Evolutionary conservation across 345 rosid species (phyloP).

Genomic region (Atalantia buxifolia): DNA sequence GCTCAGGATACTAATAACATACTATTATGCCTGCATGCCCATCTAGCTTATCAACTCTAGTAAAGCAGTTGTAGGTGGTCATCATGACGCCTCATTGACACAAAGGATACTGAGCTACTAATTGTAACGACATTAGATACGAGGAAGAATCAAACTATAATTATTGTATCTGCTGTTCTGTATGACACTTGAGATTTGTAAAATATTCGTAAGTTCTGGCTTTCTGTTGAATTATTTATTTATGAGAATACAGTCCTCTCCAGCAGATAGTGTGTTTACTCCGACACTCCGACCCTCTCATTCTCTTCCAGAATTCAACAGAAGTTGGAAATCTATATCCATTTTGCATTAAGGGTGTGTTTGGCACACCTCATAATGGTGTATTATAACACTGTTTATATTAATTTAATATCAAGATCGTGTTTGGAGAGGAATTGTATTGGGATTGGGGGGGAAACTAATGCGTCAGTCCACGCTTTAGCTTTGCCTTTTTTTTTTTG

Average conservation of each 20-base stretch:
- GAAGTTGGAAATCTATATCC: not conserved
- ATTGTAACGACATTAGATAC: not conserved
- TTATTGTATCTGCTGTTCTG: not conserved
- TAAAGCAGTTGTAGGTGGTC: not conserved
- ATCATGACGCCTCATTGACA: not conserved
- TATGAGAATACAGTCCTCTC: not conserved
- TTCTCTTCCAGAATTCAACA: not conserved
- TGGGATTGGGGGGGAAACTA: too few species aligned
- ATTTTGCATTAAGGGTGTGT: not conserved
- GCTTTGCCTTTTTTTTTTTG: too few species aligned
- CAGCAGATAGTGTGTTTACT: not conserved
- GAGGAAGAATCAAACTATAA: not conserved
- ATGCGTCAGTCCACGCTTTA: too few species aligned
- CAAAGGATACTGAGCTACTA: not conserved
- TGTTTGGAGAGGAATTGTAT: too few species aligned
- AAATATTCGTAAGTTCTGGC: not conserved
- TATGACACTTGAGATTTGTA: not conserved
- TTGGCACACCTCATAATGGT: too few species aligned
- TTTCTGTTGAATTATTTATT: not conserved
- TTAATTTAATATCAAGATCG: too few species aligned
- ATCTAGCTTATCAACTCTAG: not conserved
- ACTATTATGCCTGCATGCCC: not conserved
- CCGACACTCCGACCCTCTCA: not conserved
- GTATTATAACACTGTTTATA: too few species aligned
- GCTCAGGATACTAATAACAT: not conserved